Percentiles rank a stretch among this genome's conserved stretches.
phyloP scores from a whole-genome alignment of 2,329 filamentous ascomycete species.

The Chaetomium strumarium region DNA sequence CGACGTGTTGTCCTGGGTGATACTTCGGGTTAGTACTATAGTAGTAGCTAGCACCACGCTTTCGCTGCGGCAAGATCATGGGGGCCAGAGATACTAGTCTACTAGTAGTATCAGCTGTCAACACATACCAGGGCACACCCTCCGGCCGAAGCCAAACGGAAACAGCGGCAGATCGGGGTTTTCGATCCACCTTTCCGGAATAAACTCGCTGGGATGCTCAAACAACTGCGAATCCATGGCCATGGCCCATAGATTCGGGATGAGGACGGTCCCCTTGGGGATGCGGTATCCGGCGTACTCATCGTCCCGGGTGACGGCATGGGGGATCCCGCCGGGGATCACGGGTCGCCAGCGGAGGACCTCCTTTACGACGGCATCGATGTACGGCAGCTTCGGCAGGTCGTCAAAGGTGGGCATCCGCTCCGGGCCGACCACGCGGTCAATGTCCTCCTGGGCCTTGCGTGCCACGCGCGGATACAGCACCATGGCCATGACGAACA shows the following conservation, averaged over 20 bases:
- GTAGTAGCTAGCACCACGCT: too few species aligned
- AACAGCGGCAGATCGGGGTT: too few species aligned
- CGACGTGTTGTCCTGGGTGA: too few species aligned
- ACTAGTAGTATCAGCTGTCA: too few species aligned
- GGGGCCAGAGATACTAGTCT: too few species aligned
- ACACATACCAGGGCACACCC: too few species aligned
- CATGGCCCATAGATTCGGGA: constrained; percentile 41
- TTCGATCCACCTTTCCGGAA: too few species aligned
- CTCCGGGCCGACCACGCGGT: constrained; percentile 35
- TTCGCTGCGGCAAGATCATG: too few species aligned
- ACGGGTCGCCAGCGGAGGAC: constrained; percentile 40
- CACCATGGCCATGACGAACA: constrained; percentile 43
- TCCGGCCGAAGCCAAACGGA: too few species aligned
- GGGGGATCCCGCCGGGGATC: constrained; percentile 35
- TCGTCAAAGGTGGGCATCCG: constrained; percentile 37
- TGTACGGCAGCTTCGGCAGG: constrained; percentile 35
- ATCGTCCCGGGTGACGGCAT: constrained; percentile 38
- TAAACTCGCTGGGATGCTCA: too few species aligned
- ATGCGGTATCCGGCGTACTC: constrained; percentile 41
- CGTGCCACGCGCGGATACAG: constrained; percentile 38
- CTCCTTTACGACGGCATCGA: constrained; percentile 40
- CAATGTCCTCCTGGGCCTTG: constrained; percentile 36
- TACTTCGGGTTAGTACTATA: too few species aligned
- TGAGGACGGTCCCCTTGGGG: constrained; percentile 38
- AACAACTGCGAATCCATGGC: constrained; percentile 34